phyloP scores from a whole-genome alignment of 495 filamentous ascomycete species.

The Penicillium taxi region DNA sequence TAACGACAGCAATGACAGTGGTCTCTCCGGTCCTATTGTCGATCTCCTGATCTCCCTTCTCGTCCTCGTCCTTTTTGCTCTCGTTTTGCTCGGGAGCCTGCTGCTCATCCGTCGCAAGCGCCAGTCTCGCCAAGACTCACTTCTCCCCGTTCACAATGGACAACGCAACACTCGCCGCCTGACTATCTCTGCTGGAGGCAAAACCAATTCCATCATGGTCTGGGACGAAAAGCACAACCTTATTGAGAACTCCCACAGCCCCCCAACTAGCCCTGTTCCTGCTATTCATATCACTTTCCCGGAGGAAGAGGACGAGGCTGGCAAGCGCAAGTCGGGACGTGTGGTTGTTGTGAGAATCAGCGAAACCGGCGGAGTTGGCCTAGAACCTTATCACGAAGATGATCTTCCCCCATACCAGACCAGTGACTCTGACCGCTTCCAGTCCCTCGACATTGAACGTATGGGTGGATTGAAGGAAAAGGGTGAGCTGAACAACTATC shows the following conservation, averaged over 20 bases:
- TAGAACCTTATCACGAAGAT: constrained; percentile 76
- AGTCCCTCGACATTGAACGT: constrained; percentile 86
- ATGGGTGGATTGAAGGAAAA: constrained; percentile 95
- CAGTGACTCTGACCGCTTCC: constrained; percentile 65
- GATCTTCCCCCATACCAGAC: constrained; percentile 85
- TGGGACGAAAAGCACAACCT: constrained; percentile 67
- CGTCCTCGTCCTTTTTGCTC: constrained; percentile 60
- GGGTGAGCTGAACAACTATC: constrained; percentile 38
- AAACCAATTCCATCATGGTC: constrained; percentile 59
- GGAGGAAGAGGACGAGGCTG: constrained; percentile 80
- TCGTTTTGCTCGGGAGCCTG: constrained; percentile 58
- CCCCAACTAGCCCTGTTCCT: constrained; percentile 78
- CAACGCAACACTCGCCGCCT: constrained; percentile 52
- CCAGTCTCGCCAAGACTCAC: constrained; percentile 30
- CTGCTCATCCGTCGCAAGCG: constrained; percentile 63
- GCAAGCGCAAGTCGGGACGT: constrained; percentile 73
- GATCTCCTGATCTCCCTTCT: constrained; percentile 74
- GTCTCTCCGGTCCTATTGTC: constrained; percentile 49
- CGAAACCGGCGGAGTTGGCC: constrained; percentile 71
- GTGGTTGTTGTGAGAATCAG: constrained; percentile 91
- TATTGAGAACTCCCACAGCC: constrained; percentile 62
- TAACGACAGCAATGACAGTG: constrained; percentile 36
- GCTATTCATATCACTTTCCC: constrained; percentile 98
- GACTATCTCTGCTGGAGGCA: constrained; percentile 52
- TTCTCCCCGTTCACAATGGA: constrained; percentile 54